Evolutionary conservation across 1,284 basidiomycete species (phyloP), one percentile per base, ranked within the genome.

Genomic region (Sporisorium iseilematis-ciliati): DNA sequence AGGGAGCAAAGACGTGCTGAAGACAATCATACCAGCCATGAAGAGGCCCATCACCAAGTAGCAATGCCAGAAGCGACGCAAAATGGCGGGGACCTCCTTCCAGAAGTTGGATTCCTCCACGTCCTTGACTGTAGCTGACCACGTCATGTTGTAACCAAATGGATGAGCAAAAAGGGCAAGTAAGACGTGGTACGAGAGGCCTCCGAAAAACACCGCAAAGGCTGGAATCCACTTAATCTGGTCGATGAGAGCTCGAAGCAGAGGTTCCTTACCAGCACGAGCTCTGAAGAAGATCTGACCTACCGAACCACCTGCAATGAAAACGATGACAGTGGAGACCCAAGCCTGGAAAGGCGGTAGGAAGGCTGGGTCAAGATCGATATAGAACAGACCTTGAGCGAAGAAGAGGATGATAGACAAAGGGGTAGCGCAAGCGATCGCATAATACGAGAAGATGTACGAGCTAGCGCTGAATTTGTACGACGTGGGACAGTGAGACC

Each of bases 151-250:
- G 18, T 14, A 8, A 42, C 41, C 16, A 18, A 42, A 18, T n/a
- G 20, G 85, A 93, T 90, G 86, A 92, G 91, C 92, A 85, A 93
- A 91, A 63, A 93, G 66, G 84, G 94, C 92, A 0, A 92, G 90
- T 23, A 93, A 87, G 41, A 94, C 88, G 61, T 75, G 73, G 53
- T 57, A 76, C 8, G 72, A 57, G 4, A 78, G 21, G 2, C 75
- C 75, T 7, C 45, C 49, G 38, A 76, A 26, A 58, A 69, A 63
- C 65, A 66, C 75, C 23, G 57, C 6, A 49, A 62, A 50, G 88
- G 92, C 92, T 1, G 91, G 92, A 33, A 92, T 91, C 93, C 45
- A 88, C 41, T 90, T 65, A 91, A 61, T 76, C 92, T 84, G 92
- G 91, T 40, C 89, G 48, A 7, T 90, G 14, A 23, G 31, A 2